phyloP scores from a whole-genome alignment of 495 filamentous ascomycete species.

The Lineolata rhizophorae region DNA sequence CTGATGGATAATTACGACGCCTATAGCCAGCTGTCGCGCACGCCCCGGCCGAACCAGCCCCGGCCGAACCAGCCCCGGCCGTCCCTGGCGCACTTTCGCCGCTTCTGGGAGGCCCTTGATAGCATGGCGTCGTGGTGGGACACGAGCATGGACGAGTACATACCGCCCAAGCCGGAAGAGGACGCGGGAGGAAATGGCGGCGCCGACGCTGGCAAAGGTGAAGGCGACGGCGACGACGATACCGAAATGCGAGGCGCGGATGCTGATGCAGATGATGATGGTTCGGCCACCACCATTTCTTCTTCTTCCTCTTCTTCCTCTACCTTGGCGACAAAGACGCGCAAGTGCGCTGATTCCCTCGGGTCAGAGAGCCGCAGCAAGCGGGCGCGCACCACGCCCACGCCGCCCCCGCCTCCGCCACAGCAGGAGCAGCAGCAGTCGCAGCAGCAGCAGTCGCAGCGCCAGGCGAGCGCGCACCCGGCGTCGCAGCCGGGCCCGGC shows the following conservation, averaged over 20 bases:
- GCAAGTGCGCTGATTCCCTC: no score
- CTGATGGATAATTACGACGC: slow-evolving; percentile 32
- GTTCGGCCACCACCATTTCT: no score
- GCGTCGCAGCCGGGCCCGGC: no score
- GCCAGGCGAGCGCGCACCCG: no score
- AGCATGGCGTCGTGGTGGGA: slow-evolving; percentile 44
- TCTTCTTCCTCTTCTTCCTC: no score
- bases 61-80: no score
- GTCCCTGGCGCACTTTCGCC: slow-evolving; percentile 30
- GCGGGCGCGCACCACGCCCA: no score
- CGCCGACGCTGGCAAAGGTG: slow-evolving; percentile 2
- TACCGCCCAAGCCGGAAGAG: slow-evolving; percentile 5
- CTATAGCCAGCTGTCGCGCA: slow-evolving; percentile 27
- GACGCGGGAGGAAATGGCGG: slow-evolving; percentile 1
- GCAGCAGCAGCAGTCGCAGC: no score
- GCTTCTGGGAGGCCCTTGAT: slow-evolving; percentile 37
- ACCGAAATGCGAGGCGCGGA: neutral
- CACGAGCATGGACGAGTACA: slow-evolving; percentile 32
- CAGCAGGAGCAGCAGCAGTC: no score
- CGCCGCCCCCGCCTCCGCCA: no score
- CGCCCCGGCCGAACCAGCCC: slow-evolving; percentile 13
- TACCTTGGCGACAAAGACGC: no score
- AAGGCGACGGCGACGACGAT: neutral
- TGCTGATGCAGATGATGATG: neutral
- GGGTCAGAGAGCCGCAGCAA: no score